Evolutionary conservation across 1,139 yeast species (phyloP), one percentile per base, ranked within the genome.

Genomic region (Pichia kudriavzevii): DNA sequence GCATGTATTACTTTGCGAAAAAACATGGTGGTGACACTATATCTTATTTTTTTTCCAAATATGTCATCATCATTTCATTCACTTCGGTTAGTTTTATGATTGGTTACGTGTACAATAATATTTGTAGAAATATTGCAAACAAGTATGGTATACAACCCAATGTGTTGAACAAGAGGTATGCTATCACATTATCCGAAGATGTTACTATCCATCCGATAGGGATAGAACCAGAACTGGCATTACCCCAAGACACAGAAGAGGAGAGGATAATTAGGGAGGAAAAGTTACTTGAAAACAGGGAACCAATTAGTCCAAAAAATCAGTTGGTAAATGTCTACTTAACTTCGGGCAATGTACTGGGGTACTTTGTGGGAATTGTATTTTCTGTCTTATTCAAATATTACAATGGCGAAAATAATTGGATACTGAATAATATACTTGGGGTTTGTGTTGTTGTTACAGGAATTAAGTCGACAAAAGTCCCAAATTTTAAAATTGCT

Each of bases 401-500:
- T 6, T 46, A 52, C 35, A 58, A 59, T 35, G 54, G 52, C 11
- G 18, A 45, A 8, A 32, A 48, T 11, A 59, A 60, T 36, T 65
- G 69, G 69, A 34, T 64, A 13, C 34, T 63, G 19, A 53, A 55
- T 23, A 66, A 72, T 44, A 31, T 61, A 0, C 42, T 63, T 8
- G 67, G 66, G 1, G 38, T 59, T 7, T 57, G 55, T 12, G 52
- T 64, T 26, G 65, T 69, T 2, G 49, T 69, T 3, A 56, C 49
- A 39, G 64, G 67, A 6, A 58, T 68, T 26, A 48, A 54, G 26
- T 45, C 49, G 20, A 39, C 58, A 10, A 55, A 52, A 31, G 32
- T 68, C 12, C 57, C 65, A 8, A 61, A 59, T 14, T 69, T 76
- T 50, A 62, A 59, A 36, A 57, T 67, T 3, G 76, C 72, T 2